These are phyloP conservation scores for Thermothielavioides terrestris DNA, from an alignment of 495 filamentous ascomycete genomes.

Conservation along the genomic window DNA sequence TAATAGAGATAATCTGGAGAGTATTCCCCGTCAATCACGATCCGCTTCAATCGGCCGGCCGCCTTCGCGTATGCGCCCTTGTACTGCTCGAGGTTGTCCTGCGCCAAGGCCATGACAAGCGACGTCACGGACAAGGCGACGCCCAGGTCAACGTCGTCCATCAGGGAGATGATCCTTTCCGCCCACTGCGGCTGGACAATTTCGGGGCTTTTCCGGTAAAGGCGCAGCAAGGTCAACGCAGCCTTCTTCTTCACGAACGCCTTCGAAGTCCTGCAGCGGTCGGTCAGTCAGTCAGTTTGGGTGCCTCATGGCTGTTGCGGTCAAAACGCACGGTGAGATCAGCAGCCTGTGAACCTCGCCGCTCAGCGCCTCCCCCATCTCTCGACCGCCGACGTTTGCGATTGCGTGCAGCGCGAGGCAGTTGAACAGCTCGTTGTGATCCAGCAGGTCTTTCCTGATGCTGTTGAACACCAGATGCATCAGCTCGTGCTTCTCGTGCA, in stretches of 20 bases:
- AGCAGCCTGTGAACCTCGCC: conserved; percentile 87
- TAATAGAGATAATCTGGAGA: conserved; percentile 91
- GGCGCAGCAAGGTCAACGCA: conserved; percentile 84
- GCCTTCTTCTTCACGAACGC: conserved; percentile 99
- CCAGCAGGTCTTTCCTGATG: conserved; percentile 89
- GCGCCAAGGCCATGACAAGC: conserved; percentile 88
- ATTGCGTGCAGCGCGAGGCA: conserved; percentile 98
- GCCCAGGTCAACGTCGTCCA: conserved; percentile 95
- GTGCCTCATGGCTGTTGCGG: too few species aligned
- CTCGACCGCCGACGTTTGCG: conserved; percentile 90
- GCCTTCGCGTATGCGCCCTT: conserved; percentile 91
- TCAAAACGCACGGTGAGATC: conserved; percentile 76
- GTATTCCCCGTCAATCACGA: conserved; percentile 82
- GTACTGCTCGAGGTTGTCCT: conserved; percentile 88
- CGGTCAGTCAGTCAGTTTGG: too few species aligned
- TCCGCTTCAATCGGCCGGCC: conserved; percentile 75
- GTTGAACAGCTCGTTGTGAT: conserved; percentile 95
- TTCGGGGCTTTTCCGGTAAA: conserved; percentile 87
- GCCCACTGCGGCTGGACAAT: conserved; percentile 97
- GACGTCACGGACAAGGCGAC: conserved; percentile 95
- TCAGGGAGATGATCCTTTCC: conserved; percentile 91
- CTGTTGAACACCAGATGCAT: conserved; percentile 96
- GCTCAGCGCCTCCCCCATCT: conserved; percentile 95
- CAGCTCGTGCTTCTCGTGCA: conserved; percentile 95
- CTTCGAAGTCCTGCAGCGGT: conserved; percentile 72